These are phyloP conservation scores for Hymenoscyphus fructigenus DNA, from an alignment of 2,329 filamentous ascomycete species.

Conservation along the genomic window DNA sequence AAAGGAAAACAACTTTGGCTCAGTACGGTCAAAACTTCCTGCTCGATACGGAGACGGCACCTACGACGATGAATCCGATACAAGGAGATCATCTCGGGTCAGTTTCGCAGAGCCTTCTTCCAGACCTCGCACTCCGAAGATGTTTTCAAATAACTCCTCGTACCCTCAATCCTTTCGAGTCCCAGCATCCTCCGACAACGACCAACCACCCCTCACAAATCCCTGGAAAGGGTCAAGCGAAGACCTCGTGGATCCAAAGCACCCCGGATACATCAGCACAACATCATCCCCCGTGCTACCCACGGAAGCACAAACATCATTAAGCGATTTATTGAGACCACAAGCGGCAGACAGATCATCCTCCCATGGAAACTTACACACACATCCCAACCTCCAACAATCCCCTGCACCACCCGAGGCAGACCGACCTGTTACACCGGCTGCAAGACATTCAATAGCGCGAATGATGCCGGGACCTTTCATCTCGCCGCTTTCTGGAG, in stretches of 20 bases:
- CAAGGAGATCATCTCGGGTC: slow-evolving; percentile 31
- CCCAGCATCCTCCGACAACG: slow-evolving; percentile 14
- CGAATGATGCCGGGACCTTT: slow-evolving; percentile 57
- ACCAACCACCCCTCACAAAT: slow-evolving; percentile 31
- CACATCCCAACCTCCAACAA: slow-evolving; percentile 33
- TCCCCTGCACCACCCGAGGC: slow-evolving; percentile 39
- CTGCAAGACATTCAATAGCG: slow-evolving; percentile 47
- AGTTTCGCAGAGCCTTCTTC: slow-evolving; percentile 28
- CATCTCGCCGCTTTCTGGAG: slow-evolving; percentile 58
- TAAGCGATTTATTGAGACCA: slow-evolving; percentile 24
- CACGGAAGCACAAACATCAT: slow-evolving; percentile 30
- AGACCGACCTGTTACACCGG: slow-evolving; percentile 40
- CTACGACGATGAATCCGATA: slow-evolving; percentile 19
- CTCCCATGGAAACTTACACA: slow-evolving; percentile 32
- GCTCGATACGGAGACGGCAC: slow-evolving; percentile 23
- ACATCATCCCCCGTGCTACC: slow-evolving; percentile 34
- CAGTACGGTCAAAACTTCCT: slow-evolving; percentile 14
- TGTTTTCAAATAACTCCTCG: slow-evolving; percentile 28
- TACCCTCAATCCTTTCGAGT: slow-evolving; percentile 23
- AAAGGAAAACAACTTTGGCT: slow-evolving; percentile 16
- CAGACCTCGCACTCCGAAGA: slow-evolving; percentile 26
- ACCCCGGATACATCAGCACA: slow-evolving; percentile 28
- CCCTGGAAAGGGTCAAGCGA: slow-evolving; percentile 31
- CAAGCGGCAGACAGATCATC: slow-evolving; percentile 28
- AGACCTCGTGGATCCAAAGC: slow-evolving; percentile 22